A percentile compares a stretch with the other conserved stretches of the same genome.
phyloP scores from a whole-genome alignment of 2,329 filamentous ascomycete genomes.

The Fusarium floridanum region DNA sequence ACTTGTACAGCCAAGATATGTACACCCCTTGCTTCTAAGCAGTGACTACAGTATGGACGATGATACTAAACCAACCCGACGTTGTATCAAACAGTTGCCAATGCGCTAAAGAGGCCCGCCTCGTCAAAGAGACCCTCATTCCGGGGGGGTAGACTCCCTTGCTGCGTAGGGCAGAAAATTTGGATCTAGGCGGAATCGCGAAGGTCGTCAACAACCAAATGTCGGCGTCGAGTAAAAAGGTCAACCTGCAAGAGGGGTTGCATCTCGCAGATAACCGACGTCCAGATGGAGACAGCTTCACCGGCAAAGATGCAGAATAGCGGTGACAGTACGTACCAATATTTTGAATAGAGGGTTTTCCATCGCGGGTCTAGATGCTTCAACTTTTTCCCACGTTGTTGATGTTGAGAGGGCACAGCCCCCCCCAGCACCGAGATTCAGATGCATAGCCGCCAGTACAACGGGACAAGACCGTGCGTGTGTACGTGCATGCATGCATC shows the following conservation, averaged over 20 bases:
- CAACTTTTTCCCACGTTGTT: not conserved
- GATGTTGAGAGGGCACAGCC: not conserved
- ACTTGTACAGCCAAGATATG: not conserved
- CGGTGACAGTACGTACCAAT: constrained; percentile 40
- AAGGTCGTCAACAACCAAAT: not conserved
- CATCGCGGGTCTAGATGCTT: not conserved
- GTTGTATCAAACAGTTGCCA: not conserved
- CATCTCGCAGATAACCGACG: not conserved
- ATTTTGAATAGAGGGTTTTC: not conserved
- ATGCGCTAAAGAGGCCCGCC: not conserved
- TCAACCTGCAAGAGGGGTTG: not conserved
- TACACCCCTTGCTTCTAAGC: not conserved
- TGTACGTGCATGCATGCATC: not conserved
- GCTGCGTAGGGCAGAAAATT: not conserved
- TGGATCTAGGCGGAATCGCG: not conserved
- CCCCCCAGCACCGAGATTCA: not conserved
- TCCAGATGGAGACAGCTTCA: not conserved
- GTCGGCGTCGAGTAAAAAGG: not conserved
- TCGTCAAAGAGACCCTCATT: not conserved
- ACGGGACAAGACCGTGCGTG: not conserved
- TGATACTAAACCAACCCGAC: not conserved
- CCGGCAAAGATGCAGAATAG: constrained; percentile 17
- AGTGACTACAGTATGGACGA: not conserved
- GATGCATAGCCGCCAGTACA: constrained; percentile 1
- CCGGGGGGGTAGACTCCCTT: not conserved